These are phyloP conservation scores for Aspergillus hiratsukae DNA, from an alignment of 2,329 filamentous ascomycete genomes.

Conservation along the genomic window DNA sequence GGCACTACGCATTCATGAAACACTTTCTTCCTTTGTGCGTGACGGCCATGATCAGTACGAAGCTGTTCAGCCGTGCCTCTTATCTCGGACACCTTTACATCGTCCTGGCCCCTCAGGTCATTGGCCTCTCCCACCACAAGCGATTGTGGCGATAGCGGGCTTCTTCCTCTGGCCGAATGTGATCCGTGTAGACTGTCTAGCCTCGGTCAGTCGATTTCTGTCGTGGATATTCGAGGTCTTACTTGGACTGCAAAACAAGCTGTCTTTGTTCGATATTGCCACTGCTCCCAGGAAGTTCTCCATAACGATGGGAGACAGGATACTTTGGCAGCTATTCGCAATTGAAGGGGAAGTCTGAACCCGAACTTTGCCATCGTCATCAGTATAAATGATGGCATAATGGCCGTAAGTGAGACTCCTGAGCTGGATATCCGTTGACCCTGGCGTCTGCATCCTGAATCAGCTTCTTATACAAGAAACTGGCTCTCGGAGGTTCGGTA, in stretches of 20 bases:
- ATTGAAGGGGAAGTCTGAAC: slow-evolving; percentile 28
- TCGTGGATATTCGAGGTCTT: slow-evolving; percentile 5
- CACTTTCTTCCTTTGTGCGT: slow-evolving; percentile 13
- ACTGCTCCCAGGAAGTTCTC: slow-evolving; percentile 28
- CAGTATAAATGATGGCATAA: slow-evolving; percentile 31
- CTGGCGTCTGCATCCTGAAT: slow-evolving; percentile 12
- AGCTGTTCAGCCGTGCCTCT: slow-evolving; percentile 4
- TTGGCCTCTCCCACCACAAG: slow-evolving; percentile 1
- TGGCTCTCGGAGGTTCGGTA: not conserved
- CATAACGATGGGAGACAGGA: slow-evolving; percentile 26
- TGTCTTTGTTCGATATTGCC: slow-evolving; percentile 20
- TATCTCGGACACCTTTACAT: not conserved
- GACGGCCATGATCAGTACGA: slow-evolving; percentile 3
- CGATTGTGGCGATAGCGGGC: slow-evolving; percentile 15
- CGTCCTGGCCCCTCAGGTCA: slow-evolving; percentile 1
- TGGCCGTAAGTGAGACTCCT: slow-evolving; percentile 22
- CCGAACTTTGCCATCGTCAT: slow-evolving; percentile 26
- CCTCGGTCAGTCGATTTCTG: not conserved
- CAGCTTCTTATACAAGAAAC: not conserved
- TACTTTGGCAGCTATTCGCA: slow-evolving; percentile 22
- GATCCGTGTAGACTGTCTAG: slow-evolving; percentile 2
- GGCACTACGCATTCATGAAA: slow-evolving; percentile 18
- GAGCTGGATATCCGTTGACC: slow-evolving; percentile 19
- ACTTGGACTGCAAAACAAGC: slow-evolving; percentile 16
- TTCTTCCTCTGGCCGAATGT: slow-evolving; percentile 8